phyloP scores from a whole-genome alignment of 108 stramenopile genomes.

The Pinguiococcus pyrenoidosus region DNA sequence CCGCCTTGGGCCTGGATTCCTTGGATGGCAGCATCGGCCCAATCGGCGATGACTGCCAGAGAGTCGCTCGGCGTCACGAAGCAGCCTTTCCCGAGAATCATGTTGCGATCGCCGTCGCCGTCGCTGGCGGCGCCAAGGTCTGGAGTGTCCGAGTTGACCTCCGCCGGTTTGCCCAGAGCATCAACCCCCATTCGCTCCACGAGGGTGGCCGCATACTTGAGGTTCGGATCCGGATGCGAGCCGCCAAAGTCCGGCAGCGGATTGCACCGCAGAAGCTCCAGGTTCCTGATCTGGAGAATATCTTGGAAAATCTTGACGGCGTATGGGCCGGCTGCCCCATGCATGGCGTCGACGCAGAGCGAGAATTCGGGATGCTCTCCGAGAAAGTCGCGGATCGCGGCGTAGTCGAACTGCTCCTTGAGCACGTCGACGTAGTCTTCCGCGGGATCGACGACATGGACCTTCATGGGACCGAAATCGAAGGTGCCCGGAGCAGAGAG shows the following conservation, averaged over 20 bases:
- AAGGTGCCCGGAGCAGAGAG: slow-evolving; percentile 10
- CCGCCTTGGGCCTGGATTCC: slow-evolving; percentile 12
- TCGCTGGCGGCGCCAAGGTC: slow-evolving; percentile 22
- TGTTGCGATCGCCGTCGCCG: slow-evolving; percentile 28
- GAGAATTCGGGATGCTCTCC: slow-evolving; percentile 10
- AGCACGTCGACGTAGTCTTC: slow-evolving; percentile 21
- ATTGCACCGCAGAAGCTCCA: slow-evolving; percentile 10
- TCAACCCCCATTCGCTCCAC: slow-evolving; percentile 17
- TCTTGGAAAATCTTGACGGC: slow-evolving; percentile 9
- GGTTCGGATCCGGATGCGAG: slow-evolving; percentile 24
- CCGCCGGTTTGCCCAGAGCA: background rate
- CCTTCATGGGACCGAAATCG: slow-evolving; percentile 10
- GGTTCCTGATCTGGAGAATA: too few relatives aligned
- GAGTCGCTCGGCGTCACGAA: slow-evolving; percentile 27
- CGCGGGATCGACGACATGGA: slow-evolving; percentile 20
- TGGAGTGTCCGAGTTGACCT: background rate
- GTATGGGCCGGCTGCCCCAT: slow-evolving; percentile 22
- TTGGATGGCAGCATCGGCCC: slow-evolving; percentile 19
- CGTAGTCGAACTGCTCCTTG: slow-evolving; percentile 18
- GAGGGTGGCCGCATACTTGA: slow-evolving; percentile 18
- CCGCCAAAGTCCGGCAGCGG: slow-evolving; percentile 19
- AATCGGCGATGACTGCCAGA: slow-evolving; percentile 26
- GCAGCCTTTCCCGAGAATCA: slow-evolving; percentile 22
- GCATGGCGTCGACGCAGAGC: slow-evolving; percentile 24
- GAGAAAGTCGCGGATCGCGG: too few relatives aligned